Base-by-base conservation (phyloP, 2,329 filamentous ascomycete species). In the Mycocentrospora acerina region DNA sequence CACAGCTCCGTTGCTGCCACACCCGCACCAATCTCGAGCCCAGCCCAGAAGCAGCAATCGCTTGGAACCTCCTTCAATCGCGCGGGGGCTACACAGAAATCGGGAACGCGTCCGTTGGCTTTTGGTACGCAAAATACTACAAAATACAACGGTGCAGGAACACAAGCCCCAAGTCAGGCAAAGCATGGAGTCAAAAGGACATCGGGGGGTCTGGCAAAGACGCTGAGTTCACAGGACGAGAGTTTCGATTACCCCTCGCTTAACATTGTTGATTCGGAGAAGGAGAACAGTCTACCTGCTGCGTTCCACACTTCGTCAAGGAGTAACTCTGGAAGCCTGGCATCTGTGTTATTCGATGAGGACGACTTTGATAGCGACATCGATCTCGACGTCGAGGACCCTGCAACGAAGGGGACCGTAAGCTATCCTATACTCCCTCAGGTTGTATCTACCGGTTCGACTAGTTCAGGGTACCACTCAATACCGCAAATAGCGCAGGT, bases 281-380 rank as follows among this genome's bases (percentile, higher is more conserved):
- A 62, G 26, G 60, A 62, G 24, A 58, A 58, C 9, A 32, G 47
- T 9, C 29, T 56, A 4, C 42, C 51, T n/a, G 24, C 32, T 17
- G 37, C 42, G 6, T 50, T 47, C 16, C 47, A 47, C n/a, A 37
- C 49, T 8, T 32, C 44, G 4, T 40, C 38, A 15, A 43, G 46
- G 22, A 51, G 35, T 29, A 53, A 54, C 10, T 40, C 41, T 11
- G 24, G 45, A 5, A 39, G 42, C 7, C 62, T 70, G 16, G 43
- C 56, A 28, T 40, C 51, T 4, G 56, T 56, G 4, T 38, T 58
- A 18, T 86, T 90, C 47, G 80, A 82, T 43, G 86, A 90, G 46
- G 83, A 91, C 53, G 90, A 95, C 59, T 93, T 95, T 51, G 88
- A 89, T 55, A 87, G 91, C 60, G 90, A 95, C 53, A 78, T 84